These are phyloP conservation scores for Mimosa bimucronata DNA, from an alignment of 306 rosid species.

Conservation along the genomic window DNA sequence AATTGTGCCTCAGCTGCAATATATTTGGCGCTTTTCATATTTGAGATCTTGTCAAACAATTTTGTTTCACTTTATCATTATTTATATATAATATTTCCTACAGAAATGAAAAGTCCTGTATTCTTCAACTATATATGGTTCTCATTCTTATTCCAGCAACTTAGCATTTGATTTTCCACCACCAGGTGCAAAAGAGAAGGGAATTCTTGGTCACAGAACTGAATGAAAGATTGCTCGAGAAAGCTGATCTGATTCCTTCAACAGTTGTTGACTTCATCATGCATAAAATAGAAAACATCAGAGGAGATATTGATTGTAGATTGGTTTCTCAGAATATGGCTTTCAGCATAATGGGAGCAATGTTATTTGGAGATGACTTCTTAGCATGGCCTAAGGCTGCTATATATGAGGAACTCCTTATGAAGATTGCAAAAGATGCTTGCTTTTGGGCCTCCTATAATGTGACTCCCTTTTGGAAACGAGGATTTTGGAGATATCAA, in stretches of 20 bases:
- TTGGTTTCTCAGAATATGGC: conserved; percentile 81
- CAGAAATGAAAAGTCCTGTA: conserved; percentile 18
- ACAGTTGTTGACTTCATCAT: conserved; percentile 56
- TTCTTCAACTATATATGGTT: conserved; percentile 8
- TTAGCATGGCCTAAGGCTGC: conserved; percentile 74
- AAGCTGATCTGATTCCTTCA: conserved; percentile 47
- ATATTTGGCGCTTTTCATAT: conserved; percentile 4
- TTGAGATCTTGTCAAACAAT: conserved; percentile 7
- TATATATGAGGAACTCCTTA: conserved; percentile 76
- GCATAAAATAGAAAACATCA: conserved; percentile 52
- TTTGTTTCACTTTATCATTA: background rate
- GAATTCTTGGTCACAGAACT: conserved; percentile 56
- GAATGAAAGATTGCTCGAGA: conserved; percentile 50
- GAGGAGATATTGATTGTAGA: conserved; percentile 56
- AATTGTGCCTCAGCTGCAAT: background rate
- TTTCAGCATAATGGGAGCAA: conserved; percentile 72
- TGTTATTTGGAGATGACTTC: conserved; percentile 78
- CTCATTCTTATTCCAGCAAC: conserved; percentile 26
- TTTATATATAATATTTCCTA: background rate
- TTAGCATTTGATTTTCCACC: conserved; percentile 30
- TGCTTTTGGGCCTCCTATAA: conserved; percentile 76
- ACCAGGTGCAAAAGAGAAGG: conserved; percentile 69
- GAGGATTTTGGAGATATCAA: conserved; percentile 79
- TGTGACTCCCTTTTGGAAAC: conserved; percentile 76
- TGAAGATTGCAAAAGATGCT: conserved; percentile 79